Evolutionary conservation across 2,329 filamentous ascomycete species (phyloP).

Genomic region (Ambrosiella cleistominuta): DNA sequence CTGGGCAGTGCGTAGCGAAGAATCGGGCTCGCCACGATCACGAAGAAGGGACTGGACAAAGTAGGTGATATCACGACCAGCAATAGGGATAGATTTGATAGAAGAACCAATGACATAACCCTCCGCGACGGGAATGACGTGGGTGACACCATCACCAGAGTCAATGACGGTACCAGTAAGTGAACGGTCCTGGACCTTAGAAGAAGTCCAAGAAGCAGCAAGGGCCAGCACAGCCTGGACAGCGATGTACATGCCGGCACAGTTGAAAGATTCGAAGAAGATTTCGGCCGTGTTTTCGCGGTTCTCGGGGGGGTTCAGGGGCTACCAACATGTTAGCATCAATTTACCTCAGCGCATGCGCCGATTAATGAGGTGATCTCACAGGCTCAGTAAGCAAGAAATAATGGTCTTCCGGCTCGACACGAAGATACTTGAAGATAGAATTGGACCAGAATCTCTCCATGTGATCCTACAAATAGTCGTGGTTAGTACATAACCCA

Average conservation of each 20-base stretch:
- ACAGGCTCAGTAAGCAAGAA: conserved; percentile 96
- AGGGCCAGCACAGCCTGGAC: conserved; percentile 94
- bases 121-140: conserved; percentile 96
- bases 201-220: conserved; percentile 95
- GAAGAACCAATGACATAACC: conserved; percentile 98
- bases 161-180: conserved; percentile 96
- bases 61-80: conserved; percentile 94
- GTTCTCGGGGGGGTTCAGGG: conserved; percentile 94
- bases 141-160: conserved; percentile 94
- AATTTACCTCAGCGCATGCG: neutral
- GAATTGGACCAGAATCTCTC: conserved; percentile 99
- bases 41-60: conserved; percentile 93
- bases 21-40: conserved; percentile 91
- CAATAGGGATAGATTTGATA: conserved; percentile 97
- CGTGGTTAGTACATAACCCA: neutral
- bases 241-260: conserved; percentile 94
- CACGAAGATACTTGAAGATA: conserved; percentile 97
- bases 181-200: conserved; percentile 90
- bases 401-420: conserved; percentile 97
- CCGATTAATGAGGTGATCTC: neutral
- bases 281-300: conserved; percentile 98
- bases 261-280: conserved; percentile 99
- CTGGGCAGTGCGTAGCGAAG: conserved; percentile 90
- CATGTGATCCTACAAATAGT: conserved; percentile 66
- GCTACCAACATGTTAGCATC: conserved; percentile 31